Evolutionary conservation across 192 early-diverging fungal genomes (phyloP), one percentile per base, ranked within the genome.

Genomic region (Coemansia sp.): DNA sequence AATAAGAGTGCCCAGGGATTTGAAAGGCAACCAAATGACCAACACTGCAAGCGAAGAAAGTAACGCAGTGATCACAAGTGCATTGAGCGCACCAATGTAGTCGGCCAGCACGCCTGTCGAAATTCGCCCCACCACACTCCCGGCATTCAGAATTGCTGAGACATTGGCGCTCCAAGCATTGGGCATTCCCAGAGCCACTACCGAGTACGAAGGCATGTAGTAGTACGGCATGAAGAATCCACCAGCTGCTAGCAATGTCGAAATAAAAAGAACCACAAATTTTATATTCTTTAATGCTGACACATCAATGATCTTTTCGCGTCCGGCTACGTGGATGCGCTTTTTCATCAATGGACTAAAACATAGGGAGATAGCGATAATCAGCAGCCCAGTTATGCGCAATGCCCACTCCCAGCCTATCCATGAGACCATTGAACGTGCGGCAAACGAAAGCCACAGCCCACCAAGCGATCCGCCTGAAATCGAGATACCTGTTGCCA

Each of bases 381-480:
- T 51, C 6, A 89, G 69, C 13, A 88, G 59, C 15, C 86, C 89
- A 23, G 82, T 84, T 35, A 90, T 82, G n/a, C 92, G 85, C 10
- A 95, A 77, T 5, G 89, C 81, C 88, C 90, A 92, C 21, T 72
- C 53, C 42, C 79, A 72, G 0, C 89, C 91, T n/a, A 91, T 18
- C 2, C 39, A 40, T 16, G 74, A 66, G 2, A 93, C 76, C 34
- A 90, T 74, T 2, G 70, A 69, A n/a, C 84, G 84, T 0, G 77
- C 74, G 0, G 88, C 75, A 48, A 84, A 84, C 15, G 87, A 75
- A 26, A 92, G 55, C 51, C 76, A 84, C 16, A 94, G 71, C 7
- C 91, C 91, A 31, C 93, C 93, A 4, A 92, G 58, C 15, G 88
- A 88, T 6, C 84, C 77, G 0, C 91, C 93, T 15, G 90, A 75